Evolutionary conservation across 2,329 filamentous ascomycete genomes (phyloP).

Genomic region (Xylariaceae sp.): DNA sequence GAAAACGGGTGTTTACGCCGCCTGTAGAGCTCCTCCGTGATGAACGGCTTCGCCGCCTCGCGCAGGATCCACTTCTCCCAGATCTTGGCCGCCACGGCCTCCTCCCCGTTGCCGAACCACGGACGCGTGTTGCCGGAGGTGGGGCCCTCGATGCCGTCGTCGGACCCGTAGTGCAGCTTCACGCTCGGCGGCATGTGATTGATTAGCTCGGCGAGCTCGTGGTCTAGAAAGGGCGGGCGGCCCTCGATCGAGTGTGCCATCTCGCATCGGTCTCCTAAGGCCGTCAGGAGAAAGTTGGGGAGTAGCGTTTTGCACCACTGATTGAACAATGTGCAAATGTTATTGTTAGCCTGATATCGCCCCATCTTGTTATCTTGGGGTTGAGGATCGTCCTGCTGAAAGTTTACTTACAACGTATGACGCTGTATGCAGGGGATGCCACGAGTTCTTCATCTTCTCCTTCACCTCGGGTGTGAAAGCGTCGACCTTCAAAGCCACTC

Average conservation of each 20-base stretch:
- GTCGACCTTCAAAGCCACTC: slow-evolving; percentile 3
- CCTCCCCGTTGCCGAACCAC: slow-evolving; percentile 4
- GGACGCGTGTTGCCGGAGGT: slow-evolving; percentile 7
- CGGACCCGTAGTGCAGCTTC: slow-evolving; percentile 14
- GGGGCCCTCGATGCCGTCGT: slow-evolving; percentile 1
- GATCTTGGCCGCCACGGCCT: slow-evolving; percentile 4
- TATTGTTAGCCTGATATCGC: no score
- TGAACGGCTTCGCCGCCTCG: slow-evolving; percentile 16
- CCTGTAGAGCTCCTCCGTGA: slow-evolving; percentile 11
- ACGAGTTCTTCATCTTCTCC: slow-evolving; percentile 7
- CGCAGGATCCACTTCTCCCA: slow-evolving; percentile 21
- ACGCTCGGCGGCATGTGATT: slow-evolving; percentile 13
- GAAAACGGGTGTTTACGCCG: slow-evolving; percentile 4
- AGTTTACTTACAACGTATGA: slow-evolving; percentile 8
- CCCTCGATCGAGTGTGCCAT: slow-evolving; percentile 20
- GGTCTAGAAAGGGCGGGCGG: slow-evolving; percentile 18
- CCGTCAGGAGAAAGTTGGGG: slow-evolving; percentile 12
- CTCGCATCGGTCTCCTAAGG: slow-evolving; percentile 16
- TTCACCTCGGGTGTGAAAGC: not conserved
- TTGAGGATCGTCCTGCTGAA: no score
- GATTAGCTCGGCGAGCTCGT: slow-evolving; percentile 16
- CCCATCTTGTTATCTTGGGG: no score
- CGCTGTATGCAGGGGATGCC: slow-evolving; percentile 16
- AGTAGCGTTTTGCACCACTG: slow-evolving; percentile 14
- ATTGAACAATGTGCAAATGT: no score